These are phyloP conservation scores for Biscutella auriculata DNA, from an alignment of 441 rosid species.

Conservation along the genomic window DNA sequence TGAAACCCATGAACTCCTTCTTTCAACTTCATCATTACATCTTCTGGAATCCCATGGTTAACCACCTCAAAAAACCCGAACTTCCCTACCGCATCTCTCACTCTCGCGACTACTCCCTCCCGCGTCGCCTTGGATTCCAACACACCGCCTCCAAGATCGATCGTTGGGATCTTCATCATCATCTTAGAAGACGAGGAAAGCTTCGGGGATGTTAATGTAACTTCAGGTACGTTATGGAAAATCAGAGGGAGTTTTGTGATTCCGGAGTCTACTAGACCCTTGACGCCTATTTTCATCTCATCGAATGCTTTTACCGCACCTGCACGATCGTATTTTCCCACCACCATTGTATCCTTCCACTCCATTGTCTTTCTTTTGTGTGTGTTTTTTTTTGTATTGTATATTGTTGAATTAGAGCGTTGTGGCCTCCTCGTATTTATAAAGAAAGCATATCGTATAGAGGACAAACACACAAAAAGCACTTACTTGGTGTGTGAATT, in stretches of 20 bases:
- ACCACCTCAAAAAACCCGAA: constrained; percentile 24
- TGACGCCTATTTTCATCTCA: constrained; percentile 30
- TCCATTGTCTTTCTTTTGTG: too few species aligned
- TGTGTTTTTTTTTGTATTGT: too few species aligned
- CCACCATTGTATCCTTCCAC: too few species aligned
- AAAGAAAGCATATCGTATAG: too few species aligned
- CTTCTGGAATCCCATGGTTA: constrained; percentile 3
- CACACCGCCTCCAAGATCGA: not conserved
- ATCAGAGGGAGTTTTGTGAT: constrained; percentile 27
- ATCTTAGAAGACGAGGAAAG: too few species aligned
- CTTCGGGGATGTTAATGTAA: not conserved
- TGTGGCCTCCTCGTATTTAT: too few species aligned
- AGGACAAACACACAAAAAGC: too few species aligned
- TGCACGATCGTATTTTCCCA: constrained; percentile 1
- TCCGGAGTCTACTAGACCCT: constrained; percentile 31
- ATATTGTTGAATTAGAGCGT: too few species aligned
- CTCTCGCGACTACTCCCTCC: not conserved
- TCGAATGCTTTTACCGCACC: constrained; percentile 28
- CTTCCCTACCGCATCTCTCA: constrained; percentile 25
- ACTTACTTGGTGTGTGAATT: too few species aligned
- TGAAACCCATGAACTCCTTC: constrained; percentile 22
- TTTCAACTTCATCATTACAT: not conserved
- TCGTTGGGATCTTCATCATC: not conserved
- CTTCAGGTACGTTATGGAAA: constrained; percentile 13
- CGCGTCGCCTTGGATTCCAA: not conserved